These are phyloP conservation scores for Lachancea fermentati DNA, from an alignment of 805 yeast genomes.

Conservation along the genomic window DNA sequence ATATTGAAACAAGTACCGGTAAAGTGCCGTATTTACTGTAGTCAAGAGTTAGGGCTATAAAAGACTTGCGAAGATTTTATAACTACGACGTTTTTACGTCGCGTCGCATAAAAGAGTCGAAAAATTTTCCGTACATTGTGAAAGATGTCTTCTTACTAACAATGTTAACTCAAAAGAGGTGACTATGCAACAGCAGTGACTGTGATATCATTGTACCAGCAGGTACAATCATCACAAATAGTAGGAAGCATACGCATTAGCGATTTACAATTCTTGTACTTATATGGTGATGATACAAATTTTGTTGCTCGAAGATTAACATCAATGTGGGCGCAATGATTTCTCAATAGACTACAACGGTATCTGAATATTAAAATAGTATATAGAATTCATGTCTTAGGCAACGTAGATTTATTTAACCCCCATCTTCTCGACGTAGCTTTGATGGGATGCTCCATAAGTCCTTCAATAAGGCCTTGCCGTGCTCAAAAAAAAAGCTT, in stretches of 20 bases:
- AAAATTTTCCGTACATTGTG: neutral
- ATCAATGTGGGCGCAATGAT: conserved; percentile 64
- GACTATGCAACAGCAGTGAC: too few species aligned
- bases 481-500: too few species aligned
- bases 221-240: neutral
- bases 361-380: conserved; percentile 60
- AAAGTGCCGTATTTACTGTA: too few species aligned
- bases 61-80: too few species aligned
- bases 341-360: conserved; percentile 95
- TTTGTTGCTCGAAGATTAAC: conserved; percentile 41
- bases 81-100: neutral
- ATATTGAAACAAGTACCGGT: too few species aligned
- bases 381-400: neutral
- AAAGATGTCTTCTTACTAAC: too few species aligned
- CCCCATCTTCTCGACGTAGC: too few species aligned
- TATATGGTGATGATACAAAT: conserved; percentile 29
- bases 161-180: too few species aligned
- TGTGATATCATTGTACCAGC: neutral
- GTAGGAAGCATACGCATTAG: neutral
- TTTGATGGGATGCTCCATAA: too few species aligned
- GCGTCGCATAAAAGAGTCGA: neutral
- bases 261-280: neutral
- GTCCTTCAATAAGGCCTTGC: too few species aligned
- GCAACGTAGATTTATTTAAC: too few species aligned
- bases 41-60: too few species aligned